Base-by-base conservation (phyloP, 1,139 yeast genomes). In the Citeromyces siamensis region DNA sequence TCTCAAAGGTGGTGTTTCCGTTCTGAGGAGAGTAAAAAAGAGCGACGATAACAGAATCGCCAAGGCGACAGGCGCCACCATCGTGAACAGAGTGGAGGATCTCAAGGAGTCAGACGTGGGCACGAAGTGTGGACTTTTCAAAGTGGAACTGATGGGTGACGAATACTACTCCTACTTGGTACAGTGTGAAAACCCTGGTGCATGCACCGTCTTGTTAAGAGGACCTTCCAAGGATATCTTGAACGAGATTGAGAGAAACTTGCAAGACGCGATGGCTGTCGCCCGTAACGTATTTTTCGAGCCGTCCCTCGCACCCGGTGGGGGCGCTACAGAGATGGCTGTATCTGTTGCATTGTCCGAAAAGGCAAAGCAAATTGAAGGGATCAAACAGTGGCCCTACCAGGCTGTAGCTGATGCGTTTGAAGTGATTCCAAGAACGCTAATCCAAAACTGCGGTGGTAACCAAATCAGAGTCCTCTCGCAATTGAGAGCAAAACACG, bases 301-400 rank as follows among this genome's bases (percentile, higher is more conserved):
- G 57, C 98, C 99, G 37, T 76, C 93, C 31, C 70, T 90, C 53
- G 71, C 95, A 2, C 99, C 99, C 37, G 99, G 99, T 48, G 99
- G 98, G 41, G 98, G 99, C 52, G 98, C 99, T 37, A 90, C 97
- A 17, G 99, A 90, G 62, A 90, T 93, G 97, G 98, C 98, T 2
- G 88, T 93, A 36, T 71, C 93, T 46, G 97, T 90, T 21, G 75
- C 71, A 46, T 69, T 90, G 43, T 72, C 95, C 9, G 96, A 90
- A 56, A 80, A 75, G 63, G 96, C 97, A 36, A 88, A 88, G 62
- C 69, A 76, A 37, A 76, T 93, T 47, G 96, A 86, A 59, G 98
- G 98, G 41, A 81, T 90, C 41, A 88, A 85, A 40, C 98, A 93
- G 62, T 88, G 95, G 94, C 98, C 98, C 37, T 93, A 90, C 63